Base-by-base conservation (phyloP, 345 rosid species). In the Acer negundo region DNA sequence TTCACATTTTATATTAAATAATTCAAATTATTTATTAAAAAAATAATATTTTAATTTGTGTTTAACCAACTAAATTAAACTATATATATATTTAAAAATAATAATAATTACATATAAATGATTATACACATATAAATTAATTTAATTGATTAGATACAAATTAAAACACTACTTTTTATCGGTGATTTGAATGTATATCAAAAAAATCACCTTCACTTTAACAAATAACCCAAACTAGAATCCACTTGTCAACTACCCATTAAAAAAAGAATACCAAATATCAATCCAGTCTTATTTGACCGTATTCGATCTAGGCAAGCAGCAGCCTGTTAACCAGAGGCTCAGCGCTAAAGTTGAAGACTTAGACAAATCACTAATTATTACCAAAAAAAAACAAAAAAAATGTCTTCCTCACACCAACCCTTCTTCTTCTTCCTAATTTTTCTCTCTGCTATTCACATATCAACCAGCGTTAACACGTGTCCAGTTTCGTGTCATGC, bases 401-500 rank as follows among this genome's bases (percentile, higher is more conserved):
- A n/a, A n/a, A n/a, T 68, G 80, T 7, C 8, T 10, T 23, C 42
- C 19, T 17, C 38, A 7, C 70, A 17, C 20, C 55, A 13, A 16
- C 11, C 68, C 53, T 53, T 68, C 46, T 9, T 72, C 67, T 10
- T 61, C 42, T 1, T 61, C 42, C 8, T 79, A 72, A 4, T 49
- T 23, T 23, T 84, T 49, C 35, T 63, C 64, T 2, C 49, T 67
- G 44, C 12, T 28, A 70, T 66, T 17, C 72, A n/a, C 28, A 19
- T 0, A 13, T 28, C 71, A 16, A 10, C 73, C 23, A 10, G 73
- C 69, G 73, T 22, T 15, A 4, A 35, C 16, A 10, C 51, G 64
- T 87, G 88, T 79, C 66, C 49, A 20, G 0, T 17, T 22, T 5
- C 76, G 0, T 81, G 83, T 51, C 6, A 10, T 40, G 16, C 24